Conservation (phyloP, 495 filamentous ascomycete genomes). For the Neurospora tetraspora region DNA sequence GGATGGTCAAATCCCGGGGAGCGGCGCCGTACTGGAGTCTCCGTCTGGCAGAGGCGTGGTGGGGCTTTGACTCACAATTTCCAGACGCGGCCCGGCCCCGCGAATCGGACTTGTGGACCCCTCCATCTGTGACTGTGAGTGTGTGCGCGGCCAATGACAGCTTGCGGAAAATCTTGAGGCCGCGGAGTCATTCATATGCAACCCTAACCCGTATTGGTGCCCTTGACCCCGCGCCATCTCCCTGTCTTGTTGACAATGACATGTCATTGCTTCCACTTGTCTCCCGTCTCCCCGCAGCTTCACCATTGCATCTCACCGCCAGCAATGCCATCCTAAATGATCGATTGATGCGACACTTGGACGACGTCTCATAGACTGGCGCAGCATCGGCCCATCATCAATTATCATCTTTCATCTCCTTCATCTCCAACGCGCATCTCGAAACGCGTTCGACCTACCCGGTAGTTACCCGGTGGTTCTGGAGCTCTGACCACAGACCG, state of each 20-base stretch:
- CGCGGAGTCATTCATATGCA: not conserved
- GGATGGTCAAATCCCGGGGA: not conserved
- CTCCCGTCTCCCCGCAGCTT: not conserved
- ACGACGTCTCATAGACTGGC: not conserved
- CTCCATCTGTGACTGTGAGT: not conserved
- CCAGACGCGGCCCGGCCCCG: not conserved
- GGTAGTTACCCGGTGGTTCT: not conserved
- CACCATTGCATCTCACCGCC: not conserved
- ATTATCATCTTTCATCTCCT: not conserved
- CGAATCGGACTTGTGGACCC: not conserved
- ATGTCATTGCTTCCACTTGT: not conserved
- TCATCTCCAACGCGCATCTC: not conserved
- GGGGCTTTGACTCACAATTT: slow-evolving; percentile 1
- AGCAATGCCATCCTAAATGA: not conserved
- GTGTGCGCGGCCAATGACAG: not conserved
- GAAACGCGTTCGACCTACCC: not conserved
- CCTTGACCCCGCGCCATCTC: not conserved
- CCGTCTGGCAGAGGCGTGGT: not conserved
- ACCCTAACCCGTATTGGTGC: not conserved
- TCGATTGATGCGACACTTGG: not conserved
- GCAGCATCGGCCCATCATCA: not conserved
- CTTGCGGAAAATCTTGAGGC: not conserved
- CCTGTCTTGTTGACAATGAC: not conserved
- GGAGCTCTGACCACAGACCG: not conserved
- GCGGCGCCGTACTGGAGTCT: not conserved